Evolutionary conservation across 1,139 yeast genomes (phyloP), one percentile per base, ranked within the genome.

Genomic region (Debaryomyces subglobosus): DNA sequence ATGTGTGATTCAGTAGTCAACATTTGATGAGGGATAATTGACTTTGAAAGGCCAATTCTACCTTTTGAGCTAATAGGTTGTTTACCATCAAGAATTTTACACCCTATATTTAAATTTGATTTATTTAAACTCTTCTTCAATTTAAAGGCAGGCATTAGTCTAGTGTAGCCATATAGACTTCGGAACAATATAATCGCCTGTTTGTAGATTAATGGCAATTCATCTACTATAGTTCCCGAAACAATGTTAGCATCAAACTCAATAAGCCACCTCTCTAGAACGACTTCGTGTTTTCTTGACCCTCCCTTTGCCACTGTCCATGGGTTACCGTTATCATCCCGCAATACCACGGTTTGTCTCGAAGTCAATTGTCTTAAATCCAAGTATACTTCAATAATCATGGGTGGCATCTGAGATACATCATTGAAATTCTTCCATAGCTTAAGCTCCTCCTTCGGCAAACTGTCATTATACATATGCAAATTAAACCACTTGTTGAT

Each of bases 201-300:
- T 61, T 88, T 89, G 70, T 89, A 89, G 13, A 88, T 79, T 24
- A 77, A 67, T 0, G 95, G 90, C 21, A 87, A 72, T 50, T 87
- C 92, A 45, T 70, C 78, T 3, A 64, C 56, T 1, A 63, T 53
- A 9, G 64, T 58, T 12, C 70, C 72, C 15, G 67, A 56, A 7
- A 64, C 63, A 21, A 58, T 66, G 46, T 51, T 60, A 44, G 63
- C 63, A 57, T 86, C 92, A 53, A 91, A 81, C 64, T 91, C 96
- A 34, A 94, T 72, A 23, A 90, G 73, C 99, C 99, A 94, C 50
- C 99, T 76, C 63, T 94, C 99, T 49, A 94, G 69, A 2, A 94
- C 97, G 15, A 94, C 81, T 65, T 92, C 98, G 12, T 82, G 74
- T 58, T 85, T 86, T 60, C 79, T 83, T 24, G 62, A 61, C 2